phyloP scores from a whole-genome alignment of 2,329 filamentous ascomycete species.

The Lecanosticta acicola region DNA sequence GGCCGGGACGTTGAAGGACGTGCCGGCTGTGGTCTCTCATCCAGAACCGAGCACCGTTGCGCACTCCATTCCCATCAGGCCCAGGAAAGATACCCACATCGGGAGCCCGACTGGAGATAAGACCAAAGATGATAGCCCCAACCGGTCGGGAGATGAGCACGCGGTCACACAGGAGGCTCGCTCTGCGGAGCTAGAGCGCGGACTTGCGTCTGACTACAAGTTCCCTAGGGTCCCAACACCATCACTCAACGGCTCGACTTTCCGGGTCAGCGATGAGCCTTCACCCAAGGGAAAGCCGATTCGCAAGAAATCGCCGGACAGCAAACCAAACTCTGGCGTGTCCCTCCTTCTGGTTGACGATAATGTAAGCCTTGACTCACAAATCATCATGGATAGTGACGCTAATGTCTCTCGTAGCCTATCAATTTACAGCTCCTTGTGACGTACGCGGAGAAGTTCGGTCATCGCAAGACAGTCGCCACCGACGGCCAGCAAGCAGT shows the following conservation, averaged over 20 bases:
- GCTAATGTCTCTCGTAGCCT: slow-evolving; percentile 9
- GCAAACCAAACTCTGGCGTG: slow-evolving; percentile 15
- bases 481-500: slow-evolving; percentile 47
- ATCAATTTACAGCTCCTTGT: slow-evolving; percentile 32
- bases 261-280: slow-evolving; percentile 6
- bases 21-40: slow-evolving; percentile 11
- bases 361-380: slow-evolving; percentile 21
- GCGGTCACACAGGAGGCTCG: slow-evolving; percentile 3
- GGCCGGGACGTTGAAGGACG: slow-evolving; percentile 11
- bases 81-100: slow-evolving; percentile 2
- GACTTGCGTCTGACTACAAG: slow-evolving; percentile 16
- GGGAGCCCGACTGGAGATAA: slow-evolving; percentile 1
- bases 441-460: slow-evolving; percentile 31
- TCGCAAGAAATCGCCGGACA: slow-evolving; percentile 5
- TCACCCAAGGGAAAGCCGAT: slow-evolving; percentile 8
- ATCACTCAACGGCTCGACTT: slow-evolving; percentile 16
- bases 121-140: slow-evolving; percentile 1
- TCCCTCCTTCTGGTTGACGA: slow-evolving; percentile 32
- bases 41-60: neutral
- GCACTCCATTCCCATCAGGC: neutral
- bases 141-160: neutral
- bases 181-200: slow-evolving; percentile 9
- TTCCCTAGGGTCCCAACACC: slow-evolving; percentile 18
- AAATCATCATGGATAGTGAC: neutral
- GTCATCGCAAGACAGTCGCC: slow-evolving; percentile 41